Evolutionary conservation across 345 rosid species (phyloP), one percentile per base, ranked within the genome.

Genomic region (Aquilaria yunnanensis): DNA sequence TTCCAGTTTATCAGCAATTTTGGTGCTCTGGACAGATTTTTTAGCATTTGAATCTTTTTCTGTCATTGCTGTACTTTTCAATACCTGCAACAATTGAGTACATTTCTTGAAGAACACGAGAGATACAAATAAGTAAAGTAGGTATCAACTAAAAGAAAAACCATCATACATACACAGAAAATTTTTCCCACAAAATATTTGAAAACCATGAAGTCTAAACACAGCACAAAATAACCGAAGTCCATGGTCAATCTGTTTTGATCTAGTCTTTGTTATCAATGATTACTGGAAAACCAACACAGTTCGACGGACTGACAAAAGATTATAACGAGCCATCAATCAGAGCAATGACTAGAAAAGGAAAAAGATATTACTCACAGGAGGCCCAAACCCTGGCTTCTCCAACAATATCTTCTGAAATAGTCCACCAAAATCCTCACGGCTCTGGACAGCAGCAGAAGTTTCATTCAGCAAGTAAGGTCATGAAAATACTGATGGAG

Each of bases 371-470:
- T 37, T 33, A 54, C 72, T 83, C 66, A 90, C 96, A 59, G 56
- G 81, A 60, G 83, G 84, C 62, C 76, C 83, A 73, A 90, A 86
- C 60, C 30, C 67, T 50, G 81, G 69, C 81, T 88, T 80, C 73
- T 88, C 74, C 54, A 85, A 41, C 53, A 61, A 49, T 65, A 93
- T 70, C 64, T 73, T 82, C 60, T 63, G 79, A 70, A 88, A 80
- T 66, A 78, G 62, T 47, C 80, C 64, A 63, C 78, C 75, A 63
- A 82, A 71, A 57, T 64, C 75, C 70, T 79, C 86, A 65, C 68
- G 78, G 71, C 63, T 73, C 98, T 93, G 92, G 33, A 64, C 67
- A 54, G 7, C 43, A 37, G 8, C 2, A 37, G 43, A 37, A 37
- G 43, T 37, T 37, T 37, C 43, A 5, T 37, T 9, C 5, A 9